phyloP scores from a whole-genome alignment of 768 basidiomycete species.

The Lactarius evosmus region DNA sequence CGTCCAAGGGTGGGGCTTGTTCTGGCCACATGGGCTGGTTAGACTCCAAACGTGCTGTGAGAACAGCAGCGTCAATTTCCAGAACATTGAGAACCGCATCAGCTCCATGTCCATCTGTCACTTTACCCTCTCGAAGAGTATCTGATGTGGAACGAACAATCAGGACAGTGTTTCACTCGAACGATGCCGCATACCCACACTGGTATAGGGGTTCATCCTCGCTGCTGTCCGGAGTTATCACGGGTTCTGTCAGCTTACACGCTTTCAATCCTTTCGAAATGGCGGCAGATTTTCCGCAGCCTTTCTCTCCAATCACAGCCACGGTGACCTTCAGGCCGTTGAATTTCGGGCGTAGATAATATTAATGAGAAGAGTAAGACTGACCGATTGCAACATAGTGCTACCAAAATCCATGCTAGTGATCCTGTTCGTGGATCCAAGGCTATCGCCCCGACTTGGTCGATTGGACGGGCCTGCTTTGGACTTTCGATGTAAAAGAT shows the following conservation, averaged over 20 bases:
- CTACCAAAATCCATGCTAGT: slow-evolving; percentile 9
- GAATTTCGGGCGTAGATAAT: background rate
- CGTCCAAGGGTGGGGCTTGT: slow-evolving; percentile 61
- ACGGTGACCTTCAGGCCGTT: slow-evolving; percentile 47
- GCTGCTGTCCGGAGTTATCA: slow-evolving; percentile 26
- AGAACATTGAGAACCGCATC: slow-evolving; percentile 32
- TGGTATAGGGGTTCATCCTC: slow-evolving; percentile 28
- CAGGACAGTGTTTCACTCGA: slow-evolving; percentile 29
- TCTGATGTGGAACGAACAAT: slow-evolving; percentile 35
- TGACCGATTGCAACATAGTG: slow-evolving; percentile 9
- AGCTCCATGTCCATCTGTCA: slow-evolving; percentile 26
- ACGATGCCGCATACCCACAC: slow-evolving; percentile 33
- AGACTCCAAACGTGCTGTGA: slow-evolving; percentile 33
- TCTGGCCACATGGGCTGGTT: slow-evolving; percentile 46
- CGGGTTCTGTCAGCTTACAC: slow-evolving; percentile 45
- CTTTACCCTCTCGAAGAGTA: slow-evolving; percentile 41
- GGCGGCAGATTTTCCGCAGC: slow-evolving; percentile 83
- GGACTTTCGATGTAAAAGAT: slow-evolving; percentile 1
- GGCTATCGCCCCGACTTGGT: slow-evolving; percentile 3
- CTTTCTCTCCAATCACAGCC: slow-evolving; percentile 71
- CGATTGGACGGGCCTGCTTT: slow-evolving; percentile 11
- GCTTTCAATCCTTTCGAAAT: slow-evolving; percentile 73
- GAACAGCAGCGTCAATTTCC: slow-evolving; percentile 35
- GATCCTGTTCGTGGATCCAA: background rate
- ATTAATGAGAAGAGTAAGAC: slow-evolving; percentile 4